Evolutionary conservation across 345 rosid genomes (phyloP).

Genomic region (Dovyalis caffra): DNA sequence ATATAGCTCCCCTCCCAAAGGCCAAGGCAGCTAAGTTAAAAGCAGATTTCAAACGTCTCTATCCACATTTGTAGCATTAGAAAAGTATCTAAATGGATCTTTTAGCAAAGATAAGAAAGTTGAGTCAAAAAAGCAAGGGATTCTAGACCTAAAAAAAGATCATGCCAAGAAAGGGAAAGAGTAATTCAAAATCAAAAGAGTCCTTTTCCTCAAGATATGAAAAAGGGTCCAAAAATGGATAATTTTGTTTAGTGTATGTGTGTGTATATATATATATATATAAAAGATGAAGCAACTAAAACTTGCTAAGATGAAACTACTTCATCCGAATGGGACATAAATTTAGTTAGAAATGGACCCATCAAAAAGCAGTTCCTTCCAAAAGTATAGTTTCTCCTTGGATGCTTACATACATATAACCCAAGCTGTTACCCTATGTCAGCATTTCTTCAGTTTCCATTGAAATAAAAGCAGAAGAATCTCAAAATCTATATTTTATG

Average conservation of each 20-base stretch:
- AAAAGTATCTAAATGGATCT: conserved; percentile 26
- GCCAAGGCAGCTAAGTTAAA: not conserved
- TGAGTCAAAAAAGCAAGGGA: conserved; percentile 43
- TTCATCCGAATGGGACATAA: conserved; percentile 31
- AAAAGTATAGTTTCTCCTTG: conserved; percentile 13
- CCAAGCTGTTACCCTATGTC: conserved; percentile 6
- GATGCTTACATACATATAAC: conserved; percentile 20
- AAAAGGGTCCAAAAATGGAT: conserved; percentile 45
- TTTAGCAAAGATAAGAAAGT: conserved; percentile 18
- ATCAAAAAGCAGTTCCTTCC: conserved; percentile 12
- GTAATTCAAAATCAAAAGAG: conserved; percentile 35
- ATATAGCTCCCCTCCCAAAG: too few relatives aligned
- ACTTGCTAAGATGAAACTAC: conserved; percentile 20
- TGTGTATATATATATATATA: too few relatives aligned
- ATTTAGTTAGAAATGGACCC: conserved; percentile 41
- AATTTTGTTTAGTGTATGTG: conserved; percentile 35
- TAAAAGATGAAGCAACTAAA: conserved; percentile 10
- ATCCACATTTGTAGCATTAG: conserved; percentile 22
- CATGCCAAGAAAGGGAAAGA: conserved; percentile 51
- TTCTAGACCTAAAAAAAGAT: conserved; percentile 27
- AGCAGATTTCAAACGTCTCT: conserved; percentile 15
- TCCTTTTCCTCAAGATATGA: conserved; percentile 26
- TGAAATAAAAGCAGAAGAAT: not conserved
- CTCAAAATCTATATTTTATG: not conserved
- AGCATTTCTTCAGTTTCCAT: conserved; percentile 17